These are phyloP conservation scores for Carex littledalei DNA, from an alignment of 176 grass and related monocot genomes.

Conservation along the genomic window DNA sequence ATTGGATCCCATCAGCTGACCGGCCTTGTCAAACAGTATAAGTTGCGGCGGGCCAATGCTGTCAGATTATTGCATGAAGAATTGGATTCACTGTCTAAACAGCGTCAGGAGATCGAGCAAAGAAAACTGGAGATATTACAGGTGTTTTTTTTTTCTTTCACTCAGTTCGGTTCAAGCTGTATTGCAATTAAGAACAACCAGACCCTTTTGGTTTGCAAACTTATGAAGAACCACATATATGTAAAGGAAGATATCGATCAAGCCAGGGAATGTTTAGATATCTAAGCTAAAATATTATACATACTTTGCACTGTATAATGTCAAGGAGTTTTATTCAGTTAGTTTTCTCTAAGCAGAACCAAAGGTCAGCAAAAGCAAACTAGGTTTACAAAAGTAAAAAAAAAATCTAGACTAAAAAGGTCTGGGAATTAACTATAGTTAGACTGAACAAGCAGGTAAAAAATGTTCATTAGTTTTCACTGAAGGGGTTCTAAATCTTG, in stretches of 20 bases:
- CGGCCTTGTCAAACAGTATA: slow-evolving; percentile 61
- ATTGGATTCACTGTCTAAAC: slow-evolving; percentile 46
- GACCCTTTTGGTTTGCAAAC: background rate
- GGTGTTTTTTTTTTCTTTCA: background rate
- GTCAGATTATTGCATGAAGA: slow-evolving; percentile 58
- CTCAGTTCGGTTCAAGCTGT: background rate
- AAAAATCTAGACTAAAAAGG: background rate
- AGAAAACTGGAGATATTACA: slow-evolving; percentile 70
- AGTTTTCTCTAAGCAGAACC: background rate
- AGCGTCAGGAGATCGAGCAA: slow-evolving; percentile 73
- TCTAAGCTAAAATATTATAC: background rate
- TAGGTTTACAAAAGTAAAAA: background rate
- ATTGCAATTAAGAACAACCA: background rate
- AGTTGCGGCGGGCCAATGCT: slow-evolving; percentile 43
- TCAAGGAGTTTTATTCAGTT: background rate
- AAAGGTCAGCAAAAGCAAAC: background rate
- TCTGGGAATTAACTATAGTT: background rate
- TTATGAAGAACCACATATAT: background rate
- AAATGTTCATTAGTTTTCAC: background rate
- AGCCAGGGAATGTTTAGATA: background rate
- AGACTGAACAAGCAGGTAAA: background rate
- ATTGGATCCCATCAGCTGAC: slow-evolving; percentile 59
- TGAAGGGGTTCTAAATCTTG: background rate
- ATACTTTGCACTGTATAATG: background rate
- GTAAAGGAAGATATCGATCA: background rate